Base-by-base conservation (phyloP, 345 rosid species). In the Ailanthus altissimus region DNA sequence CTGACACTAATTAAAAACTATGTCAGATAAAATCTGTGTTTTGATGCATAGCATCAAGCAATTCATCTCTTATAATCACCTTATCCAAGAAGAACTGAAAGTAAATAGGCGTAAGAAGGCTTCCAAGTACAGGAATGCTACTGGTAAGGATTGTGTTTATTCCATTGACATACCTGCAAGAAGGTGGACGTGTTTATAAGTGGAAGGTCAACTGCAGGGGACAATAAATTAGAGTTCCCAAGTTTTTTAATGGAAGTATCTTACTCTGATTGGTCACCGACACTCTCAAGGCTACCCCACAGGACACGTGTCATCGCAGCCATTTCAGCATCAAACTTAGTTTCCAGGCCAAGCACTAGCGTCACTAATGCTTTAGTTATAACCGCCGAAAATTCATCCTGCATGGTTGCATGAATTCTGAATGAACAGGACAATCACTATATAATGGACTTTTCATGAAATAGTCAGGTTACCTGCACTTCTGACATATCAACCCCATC, bases 361-460 rank as follows among this genome's bases (percentile, higher is more conserved):
- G 97, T 93, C 36, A 93, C 92, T 78, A 96, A 83, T 69, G 99
- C 90, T 87, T 83, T 92, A 2, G 97, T 96, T 78, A 93, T 92
- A 63, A 96, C 97, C 2, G 91, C 98, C 51, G 98, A 93, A 87
- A 96, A 93, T 81, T 96, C 98, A 82, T 96, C 98, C 99, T 95
- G 92, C 81, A 84, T 59, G 77, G 66, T 77, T 54, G 64, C 71
- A 66, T 54, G 54, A 81, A 58, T 74, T 74, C 49, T 50, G 72
- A 73, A 51, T 74, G 61, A 81, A 78, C 54, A 65, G n/a, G 43
- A 75, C 69, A 80, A 77, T 43, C 16, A 46, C 42, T 63, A 14
- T 45, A 53, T 38, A 46, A 76, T 54, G 69, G 73, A 74, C 49
- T 51, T 71, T 32, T 20, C 28, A 78, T 28, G 26, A 75, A 83